Evolutionary conservation across 768 basidiomycete genomes (phyloP).

Genomic region (Melanogaster broomeanus): DNA sequence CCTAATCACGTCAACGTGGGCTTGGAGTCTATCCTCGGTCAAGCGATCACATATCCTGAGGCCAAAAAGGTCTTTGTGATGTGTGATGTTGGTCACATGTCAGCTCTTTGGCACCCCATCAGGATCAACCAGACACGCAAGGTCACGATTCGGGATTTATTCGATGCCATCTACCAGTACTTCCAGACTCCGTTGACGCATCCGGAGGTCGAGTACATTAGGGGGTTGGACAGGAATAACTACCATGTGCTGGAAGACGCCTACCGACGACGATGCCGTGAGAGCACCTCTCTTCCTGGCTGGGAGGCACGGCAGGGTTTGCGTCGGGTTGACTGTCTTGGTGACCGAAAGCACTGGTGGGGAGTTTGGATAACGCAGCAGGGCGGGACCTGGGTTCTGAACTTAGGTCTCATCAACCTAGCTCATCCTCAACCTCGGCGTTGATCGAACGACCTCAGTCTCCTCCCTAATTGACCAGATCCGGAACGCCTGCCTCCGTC

Average conservation of each 20-base stretch:
- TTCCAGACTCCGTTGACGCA: conserved; percentile 45
- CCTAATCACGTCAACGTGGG: conserved; percentile 25
- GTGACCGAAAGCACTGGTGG: conserved; percentile 45
- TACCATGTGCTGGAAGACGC: conserved; percentile 25
- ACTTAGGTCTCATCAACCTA: conserved; percentile 41
- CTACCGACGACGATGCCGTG: conserved; percentile 38
- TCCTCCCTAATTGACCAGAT: neutral
- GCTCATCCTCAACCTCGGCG: neutral
- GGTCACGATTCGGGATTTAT: conserved; percentile 46
- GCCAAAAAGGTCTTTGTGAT: conserved; percentile 23
- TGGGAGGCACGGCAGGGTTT: conserved; percentile 43
- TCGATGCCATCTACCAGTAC: conserved; percentile 51
- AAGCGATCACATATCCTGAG: conserved; percentile 23
- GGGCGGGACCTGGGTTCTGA: conserved; percentile 45
- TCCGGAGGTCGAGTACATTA: conserved; percentile 26
- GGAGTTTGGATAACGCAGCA: conserved; percentile 36
- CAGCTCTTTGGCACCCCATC: conserved; percentile 50
- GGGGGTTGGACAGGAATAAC: conserved; percentile 15
- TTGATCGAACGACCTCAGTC: neutral
- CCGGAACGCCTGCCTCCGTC: too few relatives aligned
- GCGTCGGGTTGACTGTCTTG: conserved; percentile 52
- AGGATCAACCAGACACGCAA: conserved; percentile 34
- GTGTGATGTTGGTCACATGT: conserved; percentile 24
- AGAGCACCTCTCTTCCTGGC: conserved; percentile 40
- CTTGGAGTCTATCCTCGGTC: conserved; percentile 12